Evolutionary conservation across 805 yeast genomes (phyloP), one percentile per base, ranked within the genome.

Genomic region (Spencermartinsiella europaea): DNA sequence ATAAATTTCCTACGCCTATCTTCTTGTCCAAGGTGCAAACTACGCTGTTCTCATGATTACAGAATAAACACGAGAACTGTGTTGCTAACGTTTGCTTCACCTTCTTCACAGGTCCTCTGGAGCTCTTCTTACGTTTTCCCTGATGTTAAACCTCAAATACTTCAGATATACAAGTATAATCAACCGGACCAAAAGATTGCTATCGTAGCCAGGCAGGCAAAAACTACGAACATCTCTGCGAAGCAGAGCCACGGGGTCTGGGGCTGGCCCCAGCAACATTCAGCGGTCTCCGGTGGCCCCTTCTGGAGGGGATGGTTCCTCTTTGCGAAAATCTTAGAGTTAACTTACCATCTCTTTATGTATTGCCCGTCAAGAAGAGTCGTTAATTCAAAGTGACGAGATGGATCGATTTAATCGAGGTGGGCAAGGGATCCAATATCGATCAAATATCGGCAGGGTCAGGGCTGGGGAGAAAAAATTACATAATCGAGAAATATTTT

Each of bases 1-100:
- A 80, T 49, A 93, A 68, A 20, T 83, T 79, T 19, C 98, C 99
- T 39, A 91, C 75, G 48, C 85, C 81, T 51, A 82, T 74, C 65
- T 84, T 87, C 69, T 88, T 91, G 65, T 91, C 98, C 66, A 91
- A 65, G 5, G 85, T 78, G 63, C 97, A 90, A 35, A 83, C 77
- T 36, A 91, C 95, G 1, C 96, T 83, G 57, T 83, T 83, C 62
- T 91, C 98, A 68, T 91, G 98, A 66, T 91, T 91, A 68, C 99
- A 91, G 66, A 91, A 91, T 46, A 93, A 71, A 69, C 99, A 91
- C 42, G 91, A 81, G 70, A 90, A 90, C 49, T 85, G 77, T 2
- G 88, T 79, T 48, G 88, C 95, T 53, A 90, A 73, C 53, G 74
- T 83, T 59, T 84, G 93, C 54, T 85, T 88, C 55, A 86, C 68